These are phyloP conservation scores for Naganishia liquefaciens DNA, from an alignment of 1,284 basidiomycete species.

Conservation along the genomic window DNA sequence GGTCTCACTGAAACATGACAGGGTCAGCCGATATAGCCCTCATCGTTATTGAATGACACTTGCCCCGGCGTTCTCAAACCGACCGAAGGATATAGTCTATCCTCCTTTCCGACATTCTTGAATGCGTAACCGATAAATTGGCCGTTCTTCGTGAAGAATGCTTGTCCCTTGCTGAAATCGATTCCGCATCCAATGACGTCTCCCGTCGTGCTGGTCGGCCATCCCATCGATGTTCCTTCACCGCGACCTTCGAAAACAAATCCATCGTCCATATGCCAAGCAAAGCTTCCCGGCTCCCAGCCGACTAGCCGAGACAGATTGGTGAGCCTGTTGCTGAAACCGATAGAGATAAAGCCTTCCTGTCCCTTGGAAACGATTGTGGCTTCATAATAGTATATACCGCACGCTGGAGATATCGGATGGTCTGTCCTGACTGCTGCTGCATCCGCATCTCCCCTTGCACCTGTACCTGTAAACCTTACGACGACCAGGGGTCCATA, in stretches of 20 bases:
- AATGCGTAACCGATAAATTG: constrained; percentile 73
- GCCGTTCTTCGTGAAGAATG: constrained; percentile 90
- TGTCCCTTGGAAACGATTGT: constrained; percentile 74
- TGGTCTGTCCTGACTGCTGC: constrained; percentile 72
- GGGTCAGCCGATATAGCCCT: background rate
- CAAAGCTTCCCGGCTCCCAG: constrained; percentile 87
- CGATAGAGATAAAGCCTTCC: constrained; percentile 83
- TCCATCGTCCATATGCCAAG: constrained; percentile 92
- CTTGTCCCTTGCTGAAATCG: constrained; percentile 73
- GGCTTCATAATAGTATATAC: constrained; percentile 88
- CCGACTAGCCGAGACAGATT: constrained; percentile 76
- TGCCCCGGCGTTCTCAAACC: constrained; percentile 71
- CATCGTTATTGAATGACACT: constrained; percentile 31
- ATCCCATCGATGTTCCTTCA: constrained; percentile 32
- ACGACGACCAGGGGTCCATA: constrained; percentile 32
- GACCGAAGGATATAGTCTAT: constrained; percentile 73
- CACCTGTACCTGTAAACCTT: constrained; percentile 44
- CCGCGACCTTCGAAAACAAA: constrained; percentile 30
- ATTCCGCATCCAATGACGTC: constrained; percentile 87
- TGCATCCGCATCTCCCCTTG: constrained; percentile 71
- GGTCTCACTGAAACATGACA: constrained; percentile 56
- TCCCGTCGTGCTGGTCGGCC: constrained; percentile 57
- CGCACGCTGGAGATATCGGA: constrained; percentile 76
- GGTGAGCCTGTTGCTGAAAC: constrained; percentile 62
- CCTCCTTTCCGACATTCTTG: constrained; percentile 60